Evolutionary conservation across 257 asterid species (phyloP).

Genomic region (Solanum pimpinellifolium): DNA sequence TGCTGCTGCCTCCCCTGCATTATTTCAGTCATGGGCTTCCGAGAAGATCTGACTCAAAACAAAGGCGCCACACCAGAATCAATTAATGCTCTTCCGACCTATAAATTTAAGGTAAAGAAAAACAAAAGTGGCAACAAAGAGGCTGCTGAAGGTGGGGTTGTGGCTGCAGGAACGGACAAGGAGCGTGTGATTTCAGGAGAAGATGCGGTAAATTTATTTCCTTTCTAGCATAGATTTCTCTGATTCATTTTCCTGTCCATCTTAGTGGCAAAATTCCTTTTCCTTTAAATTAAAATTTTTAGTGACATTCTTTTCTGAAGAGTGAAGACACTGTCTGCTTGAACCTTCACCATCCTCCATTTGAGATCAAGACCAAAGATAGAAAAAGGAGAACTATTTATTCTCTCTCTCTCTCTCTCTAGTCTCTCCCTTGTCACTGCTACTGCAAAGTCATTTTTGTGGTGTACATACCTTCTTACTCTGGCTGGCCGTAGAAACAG

Average conservation of each 20-base stretch:
- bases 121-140: slow-evolving; percentile 31
- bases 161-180: slow-evolving; percentile 94
- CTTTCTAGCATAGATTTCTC: neutral
- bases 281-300: neutral
- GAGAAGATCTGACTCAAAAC: slow-evolving; percentile 71
- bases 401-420: neutral
- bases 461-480: neutral
- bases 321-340: neutral
- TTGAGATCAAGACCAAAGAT: neutral
- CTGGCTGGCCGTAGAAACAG: neutral
- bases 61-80: slow-evolving; percentile 94
- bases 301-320: neutral
- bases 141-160: slow-evolving; percentile 65
- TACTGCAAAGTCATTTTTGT: neutral
- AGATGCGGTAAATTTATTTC: slow-evolving; percentile 65
- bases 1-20: slow-evolving; percentile 99
- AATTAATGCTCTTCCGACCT: slow-evolving; percentile 80
- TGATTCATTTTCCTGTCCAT: neutral
- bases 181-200: slow-evolving; percentile 87
- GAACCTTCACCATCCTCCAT: neutral
- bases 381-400: neutral
- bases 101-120: slow-evolving; percentile 63
- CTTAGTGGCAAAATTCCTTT: neutral
- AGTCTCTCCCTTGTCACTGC: neutral
- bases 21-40: slow-evolving; percentile 74